phyloP scores from a whole-genome alignment of 2,329 filamentous ascomycete genomes.

The Mycosphaerella sp. region DNA sequence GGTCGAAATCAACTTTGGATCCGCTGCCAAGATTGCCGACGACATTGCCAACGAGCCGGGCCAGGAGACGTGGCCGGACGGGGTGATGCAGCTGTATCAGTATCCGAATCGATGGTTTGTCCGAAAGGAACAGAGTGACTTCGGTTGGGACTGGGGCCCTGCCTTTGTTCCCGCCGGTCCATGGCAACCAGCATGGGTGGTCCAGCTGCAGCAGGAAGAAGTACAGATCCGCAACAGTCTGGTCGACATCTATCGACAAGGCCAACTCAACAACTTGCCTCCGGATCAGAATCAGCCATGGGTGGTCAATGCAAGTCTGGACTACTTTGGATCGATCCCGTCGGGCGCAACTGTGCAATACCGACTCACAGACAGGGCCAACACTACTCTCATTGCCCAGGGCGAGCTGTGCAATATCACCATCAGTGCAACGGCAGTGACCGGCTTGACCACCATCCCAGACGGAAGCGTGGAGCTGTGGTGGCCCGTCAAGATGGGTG shows the following conservation, averaged over 20 bases:
- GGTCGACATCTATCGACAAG: constrained; percentile 54
- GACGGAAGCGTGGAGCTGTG: constrained; percentile 47
- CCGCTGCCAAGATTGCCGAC: constrained; percentile 49
- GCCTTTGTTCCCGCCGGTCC: constrained; percentile 54
- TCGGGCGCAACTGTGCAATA: constrained; percentile 42
- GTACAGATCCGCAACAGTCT: constrained; percentile 48
- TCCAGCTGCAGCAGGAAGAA: constrained; percentile 44
- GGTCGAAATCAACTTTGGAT: constrained; percentile 51
- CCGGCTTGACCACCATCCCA: constrained; percentile 43
- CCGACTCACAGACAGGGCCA: constrained; percentile 42
- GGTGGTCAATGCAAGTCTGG: constrained; percentile 56
- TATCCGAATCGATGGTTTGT: constrained; percentile 51
- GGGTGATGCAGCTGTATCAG: constrained; percentile 46
- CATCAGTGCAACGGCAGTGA: constrained; percentile 41
- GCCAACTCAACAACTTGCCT: constrained; percentile 53
- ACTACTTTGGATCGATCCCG: constrained; percentile 48
- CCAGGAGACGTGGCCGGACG: constrained; percentile 45
- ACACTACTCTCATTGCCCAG: constrained; percentile 37
- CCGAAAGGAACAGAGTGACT: constrained; percentile 56
- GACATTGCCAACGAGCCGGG: constrained; percentile 47
- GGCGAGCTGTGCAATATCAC: constrained; percentile 39
- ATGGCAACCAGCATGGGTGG: constrained; percentile 54
- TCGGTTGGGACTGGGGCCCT: constrained; percentile 58
- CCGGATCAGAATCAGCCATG: constrained; percentile 53
- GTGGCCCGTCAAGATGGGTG: constrained; percentile 55